These are phyloP conservation scores for Fragaria ananassa DNA, from an alignment of 306 rosid species.

Conservation along the genomic window DNA sequence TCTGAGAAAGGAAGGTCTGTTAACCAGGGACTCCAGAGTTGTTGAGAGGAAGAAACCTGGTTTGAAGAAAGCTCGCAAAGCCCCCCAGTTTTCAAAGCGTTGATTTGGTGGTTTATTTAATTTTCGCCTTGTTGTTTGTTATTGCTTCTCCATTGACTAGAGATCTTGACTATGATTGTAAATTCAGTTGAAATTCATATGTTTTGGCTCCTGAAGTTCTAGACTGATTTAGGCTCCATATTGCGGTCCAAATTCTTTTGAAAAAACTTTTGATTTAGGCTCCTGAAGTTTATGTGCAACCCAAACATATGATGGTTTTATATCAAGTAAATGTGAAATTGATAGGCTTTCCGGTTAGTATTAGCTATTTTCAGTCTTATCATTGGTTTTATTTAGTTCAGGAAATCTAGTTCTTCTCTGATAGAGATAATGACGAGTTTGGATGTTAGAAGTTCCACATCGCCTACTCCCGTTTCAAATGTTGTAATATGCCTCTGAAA, in stretches of 20 bases:
- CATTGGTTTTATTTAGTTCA: background rate
- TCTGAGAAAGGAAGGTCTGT: constrained; percentile 77
- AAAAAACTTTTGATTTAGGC: background rate
- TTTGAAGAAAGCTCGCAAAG: constrained; percentile 97
- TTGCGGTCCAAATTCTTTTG: background rate
- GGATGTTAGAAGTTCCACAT: background rate
- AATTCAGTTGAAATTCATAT: background rate
- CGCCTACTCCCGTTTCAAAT: too few relatives aligned
- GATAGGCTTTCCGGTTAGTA: background rate
- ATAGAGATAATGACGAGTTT: too few relatives aligned
- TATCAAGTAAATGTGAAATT: background rate
- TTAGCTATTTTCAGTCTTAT: background rate
- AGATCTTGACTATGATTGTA: background rate
- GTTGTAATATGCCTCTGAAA: too few relatives aligned
- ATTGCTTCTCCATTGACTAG: background rate
- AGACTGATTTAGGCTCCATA: background rate
- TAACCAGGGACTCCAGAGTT: constrained; percentile 89
- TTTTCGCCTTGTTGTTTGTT: background rate
- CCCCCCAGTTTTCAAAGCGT: constrained; percentile 96
- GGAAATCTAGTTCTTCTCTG: background rate
- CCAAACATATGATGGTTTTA: background rate
- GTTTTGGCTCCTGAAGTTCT: background rate
- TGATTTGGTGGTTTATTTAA: constrained; percentile 31
- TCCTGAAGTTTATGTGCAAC: background rate
- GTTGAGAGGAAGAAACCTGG: constrained; percentile 98